These are phyloP conservation scores for Closterium sp. DNA, from an alignment of 139 green algal genomes.

Conservation along the genomic window DNA sequence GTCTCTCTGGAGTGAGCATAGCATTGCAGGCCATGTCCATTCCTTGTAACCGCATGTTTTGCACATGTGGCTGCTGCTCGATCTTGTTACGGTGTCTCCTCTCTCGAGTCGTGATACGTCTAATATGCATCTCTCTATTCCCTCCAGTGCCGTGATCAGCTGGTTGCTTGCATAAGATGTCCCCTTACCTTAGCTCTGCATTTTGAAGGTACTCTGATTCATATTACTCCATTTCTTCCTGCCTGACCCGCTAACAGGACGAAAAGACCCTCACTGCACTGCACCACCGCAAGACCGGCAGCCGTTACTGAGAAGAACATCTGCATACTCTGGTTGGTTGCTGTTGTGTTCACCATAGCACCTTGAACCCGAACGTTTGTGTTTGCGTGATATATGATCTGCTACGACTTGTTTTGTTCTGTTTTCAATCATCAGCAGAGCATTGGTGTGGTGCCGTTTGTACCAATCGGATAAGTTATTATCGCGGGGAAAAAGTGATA, in stretches of 20 bases:
- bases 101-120: too few relatives aligned
- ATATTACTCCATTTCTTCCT: background rate
- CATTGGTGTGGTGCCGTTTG: too few relatives aligned
- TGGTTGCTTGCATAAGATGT: too few relatives aligned
- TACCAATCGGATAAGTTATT: too few relatives aligned
- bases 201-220: background rate
- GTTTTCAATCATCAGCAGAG: too few relatives aligned
- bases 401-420: too few relatives aligned
- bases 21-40: background rate
- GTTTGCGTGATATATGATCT: background rate
- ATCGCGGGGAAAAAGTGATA: too few relatives aligned
- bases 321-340: background rate
- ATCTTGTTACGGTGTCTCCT: too few relatives aligned
- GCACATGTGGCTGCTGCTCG: background rate
- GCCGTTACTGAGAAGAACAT: constrained; percentile 63
- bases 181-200: too few relatives aligned
- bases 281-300: constrained; percentile 82
- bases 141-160: too few relatives aligned
- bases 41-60: background rate
- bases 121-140: too few relatives aligned
- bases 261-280: constrained; percentile 67
- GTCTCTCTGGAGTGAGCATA: background rate
- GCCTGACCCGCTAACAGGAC: constrained; percentile 38
- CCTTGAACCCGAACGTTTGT: background rate
- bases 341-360: too few relatives aligned